Evolutionary conservation across 75 land plant genomes (phyloP).

Genomic region (Picea sitchensis): DNA sequence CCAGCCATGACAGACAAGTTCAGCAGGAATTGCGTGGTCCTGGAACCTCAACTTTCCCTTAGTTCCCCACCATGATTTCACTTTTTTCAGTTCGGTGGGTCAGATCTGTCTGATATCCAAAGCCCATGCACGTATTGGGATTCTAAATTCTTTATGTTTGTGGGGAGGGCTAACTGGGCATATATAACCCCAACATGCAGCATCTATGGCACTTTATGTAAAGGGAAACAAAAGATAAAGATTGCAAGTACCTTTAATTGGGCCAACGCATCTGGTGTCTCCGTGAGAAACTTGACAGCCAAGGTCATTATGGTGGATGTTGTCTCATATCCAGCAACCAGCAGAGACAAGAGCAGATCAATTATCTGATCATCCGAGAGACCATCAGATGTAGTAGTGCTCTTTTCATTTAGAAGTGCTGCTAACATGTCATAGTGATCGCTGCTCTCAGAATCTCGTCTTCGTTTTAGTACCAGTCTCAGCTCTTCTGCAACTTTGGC

Average conservation of each 20-base stretch:
- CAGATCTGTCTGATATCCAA: neutral
- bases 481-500: slow-evolving; percentile 54
- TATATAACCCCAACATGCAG: neutral
- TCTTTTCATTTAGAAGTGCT: slow-evolving; percentile 9
- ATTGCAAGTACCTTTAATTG: slow-evolving; percentile 45
- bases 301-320: slow-evolving; percentile 84
- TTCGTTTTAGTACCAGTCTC: slow-evolving; percentile 28
- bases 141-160: neutral
- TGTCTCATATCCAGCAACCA: slow-evolving; percentile 92
- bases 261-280: slow-evolving; percentile 61
- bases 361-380: slow-evolving; percentile 66
- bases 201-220: too few species aligned
- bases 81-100: neutral
- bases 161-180: neutral
- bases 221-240: too few species aligned
- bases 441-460: slow-evolving; percentile 8
- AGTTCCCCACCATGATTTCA: neutral
- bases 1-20: too few species aligned
- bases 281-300: slow-evolving; percentile 83
- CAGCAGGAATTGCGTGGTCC: too few species aligned
- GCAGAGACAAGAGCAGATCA: slow-evolving; percentile 64
- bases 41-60: neutral
- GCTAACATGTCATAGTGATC: slow-evolving; percentile 13
- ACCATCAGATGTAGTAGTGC: neutral
- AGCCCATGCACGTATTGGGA: slow-evolving; percentile 5